Base-by-base conservation (phyloP, 2,329 filamentous ascomycete species). In the Raffaelea ambrosiae region DNA sequence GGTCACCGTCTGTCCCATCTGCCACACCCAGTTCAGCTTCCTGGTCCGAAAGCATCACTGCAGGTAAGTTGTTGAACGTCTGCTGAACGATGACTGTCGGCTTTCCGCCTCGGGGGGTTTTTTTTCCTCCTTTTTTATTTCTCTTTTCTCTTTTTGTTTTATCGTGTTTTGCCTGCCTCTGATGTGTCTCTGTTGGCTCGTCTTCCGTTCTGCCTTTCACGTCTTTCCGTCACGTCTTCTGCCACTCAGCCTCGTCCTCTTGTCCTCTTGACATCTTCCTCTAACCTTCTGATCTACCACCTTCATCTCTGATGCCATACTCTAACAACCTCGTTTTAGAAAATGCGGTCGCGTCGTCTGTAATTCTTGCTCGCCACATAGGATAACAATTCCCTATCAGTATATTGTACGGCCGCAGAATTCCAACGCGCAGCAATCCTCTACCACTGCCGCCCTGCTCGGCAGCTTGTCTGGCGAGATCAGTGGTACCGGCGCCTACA, bases 301-400 rank as follows among this genome's bases (percentile, higher is more conserved):
- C 18, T 8, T 14, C 8, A n/a, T 38, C 35, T 8, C 35, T 38
- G 8, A 38, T 38, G 7, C 13, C 35, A 16, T 38, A 5, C 16
- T n/a, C 35, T 10, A 5, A 38, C 8, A 10, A n/a, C 13, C 35
- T 44, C 14, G 41, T 5, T 31, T 18, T 35, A 86, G 83, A 56
- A 96, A 95, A 77, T 97, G 91, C 62, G 91, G 91, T 41, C 76
- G 89, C 52, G 90, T 97, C 9, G 91, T 97, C 21, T 97, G 91
- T 65, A 82, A 83, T 49, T 74, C 81, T 19, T 97, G 91, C 68
- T 96, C 91, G 3, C 91, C 91, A 3, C 91, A 97, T 64, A 81
- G 89, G 52, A 97, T 97, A 61, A 95, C 87, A 3, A 96, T 97
- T 53, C 91, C 91, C 1, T 79, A 90, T 54, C 87, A 93, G 61